Evolutionary conservation across 441 rosid genomes (phyloP), one percentile per base, ranked within the genome.

Genomic region (Corymbia citriodora): DNA sequence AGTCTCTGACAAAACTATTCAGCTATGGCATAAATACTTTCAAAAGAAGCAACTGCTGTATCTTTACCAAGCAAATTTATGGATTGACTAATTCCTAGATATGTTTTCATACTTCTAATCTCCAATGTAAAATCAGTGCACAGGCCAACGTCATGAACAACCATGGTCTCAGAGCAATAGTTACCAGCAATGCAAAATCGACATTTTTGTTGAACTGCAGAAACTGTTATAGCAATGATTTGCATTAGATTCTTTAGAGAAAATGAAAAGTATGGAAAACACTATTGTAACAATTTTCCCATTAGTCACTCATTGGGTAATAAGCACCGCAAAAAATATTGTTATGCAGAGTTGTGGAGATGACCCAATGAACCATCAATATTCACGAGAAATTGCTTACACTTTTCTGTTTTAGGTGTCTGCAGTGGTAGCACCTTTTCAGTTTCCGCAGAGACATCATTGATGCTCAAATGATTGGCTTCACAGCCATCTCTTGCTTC

Each of bases 401-500:
- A 33, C 33, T 94, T 94, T 55, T 90, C 95, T 90, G 92, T 93
- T 91, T 88, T 91, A 59, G 95, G 93, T 85, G 93, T 90, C 89
- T 93, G 94, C 11, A 92, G 92, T 53, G 95, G 92, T 54, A 91
- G 88, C 89, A 88, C 88, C 89, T 93, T 95, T 88, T 94, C 95
- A 92, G 94, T 90, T 93, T 93, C 94, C 89, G 93, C 92, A 5
- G 92, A 81, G 74, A 90, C 92, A 88, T 88, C 90, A 93, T 94
- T 94, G 93, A 93, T 93, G 55, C 82, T 89, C 65, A 93, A 92
- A 87, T 79, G 90, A 81, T 94, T 93, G 50, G 91, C 96, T 70
- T 94, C 95, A 90, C 70, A 65, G 57, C 93, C 90, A 93, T 94
- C 91, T 89, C 90, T 91, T 87, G 87, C 90, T 87, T 90, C 91